Evolutionary conservation across 2,329 filamentous ascomycete genomes (phyloP), one percentile per base, ranked within the genome.

Genomic region (Colletotrichum orbiculare): DNA sequence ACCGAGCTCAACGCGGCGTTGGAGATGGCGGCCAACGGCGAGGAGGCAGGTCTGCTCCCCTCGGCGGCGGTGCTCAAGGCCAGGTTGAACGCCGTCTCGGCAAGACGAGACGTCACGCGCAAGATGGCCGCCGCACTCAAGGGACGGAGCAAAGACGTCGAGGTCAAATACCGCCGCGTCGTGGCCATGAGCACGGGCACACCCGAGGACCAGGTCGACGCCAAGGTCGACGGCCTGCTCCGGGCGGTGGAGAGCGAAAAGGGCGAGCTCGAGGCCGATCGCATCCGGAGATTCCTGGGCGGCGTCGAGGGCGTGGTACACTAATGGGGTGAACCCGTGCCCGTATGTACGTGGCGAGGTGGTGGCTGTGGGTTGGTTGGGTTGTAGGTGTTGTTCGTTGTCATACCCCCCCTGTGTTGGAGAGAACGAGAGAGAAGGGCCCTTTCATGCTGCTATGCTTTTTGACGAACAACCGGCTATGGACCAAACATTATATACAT

Each of bases 201-300:
- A 39, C 85, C 88, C 1, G 93, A 96, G 67, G 84, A 85, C 8
- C 87, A 93, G 63, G 91, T 98, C 12, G 96, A 98, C 71, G 87
- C 87, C 62, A 87, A 94, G 55, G 83, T 97, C 0, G 92, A 93
- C 56, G 89, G 89, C 3, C 81, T 99, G 47, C 87, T 96, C 50
- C 89, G 92, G 67, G 96, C 96, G 2, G 91, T 98, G 3, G 95
- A 97, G 78, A 97, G 94, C 72, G 94, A 97, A 75, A 87, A 85
- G 59, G 86, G 88, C 8, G 91, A 92, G 71, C 81, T 93, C 1
- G 93, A 96, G 73, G 88, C 95, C 8, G 88, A 87, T 0, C 82
- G 93, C 8, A 91, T 97, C 11, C 84, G 91, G 70, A 88, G 94
- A 56, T 96, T 97, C 73, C 80, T 97, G 61, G 86, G 90, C 37